Conservation (phyloP, 129 eudicot species). For the Saussurea involucrata region DNA sequence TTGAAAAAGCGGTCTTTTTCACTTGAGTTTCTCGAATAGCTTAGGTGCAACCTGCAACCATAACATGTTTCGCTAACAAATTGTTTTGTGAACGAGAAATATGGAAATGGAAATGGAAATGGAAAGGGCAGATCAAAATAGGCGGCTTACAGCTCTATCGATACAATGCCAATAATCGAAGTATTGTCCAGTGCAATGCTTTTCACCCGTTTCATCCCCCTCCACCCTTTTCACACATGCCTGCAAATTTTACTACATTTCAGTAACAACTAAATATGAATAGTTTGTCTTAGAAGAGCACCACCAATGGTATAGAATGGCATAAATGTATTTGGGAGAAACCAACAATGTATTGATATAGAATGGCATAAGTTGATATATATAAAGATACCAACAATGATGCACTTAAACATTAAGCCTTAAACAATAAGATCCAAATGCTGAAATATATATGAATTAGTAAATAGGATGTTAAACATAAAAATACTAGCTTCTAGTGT, state of each 20-base stretch:
- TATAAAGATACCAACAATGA: background rate
- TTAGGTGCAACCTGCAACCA: slow-evolving; percentile 41
- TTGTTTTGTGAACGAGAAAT: background rate
- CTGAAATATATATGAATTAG: background rate
- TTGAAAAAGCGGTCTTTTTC: background rate
- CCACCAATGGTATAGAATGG: background rate
- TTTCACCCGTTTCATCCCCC: slow-evolving; percentile 55
- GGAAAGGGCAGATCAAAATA: background rate
- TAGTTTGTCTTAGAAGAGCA: background rate
- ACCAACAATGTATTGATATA: background rate
- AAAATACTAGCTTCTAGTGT: background rate
- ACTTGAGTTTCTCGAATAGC: slow-evolving; percentile 41
- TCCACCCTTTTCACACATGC: slow-evolving; percentile 62
- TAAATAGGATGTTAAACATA: background rate
- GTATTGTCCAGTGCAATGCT: slow-evolving; percentile 78
- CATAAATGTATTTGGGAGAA: too few relatives aligned
- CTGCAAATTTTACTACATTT: slow-evolving; percentile 15
- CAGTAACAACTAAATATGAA: background rate
- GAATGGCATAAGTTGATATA: too few relatives aligned
- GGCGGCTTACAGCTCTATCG: slow-evolving; percentile 58
- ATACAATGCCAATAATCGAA: slow-evolving; percentile 70
- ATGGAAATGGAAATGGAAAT: background rate
- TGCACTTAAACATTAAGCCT: background rate
- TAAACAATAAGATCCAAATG: background rate
- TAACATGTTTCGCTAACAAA: background rate